Evolutionary conservation across 345 rosid species (phyloP), one percentile per base, ranked within the genome.

Genomic region (Linum usitatissimum): DNA sequence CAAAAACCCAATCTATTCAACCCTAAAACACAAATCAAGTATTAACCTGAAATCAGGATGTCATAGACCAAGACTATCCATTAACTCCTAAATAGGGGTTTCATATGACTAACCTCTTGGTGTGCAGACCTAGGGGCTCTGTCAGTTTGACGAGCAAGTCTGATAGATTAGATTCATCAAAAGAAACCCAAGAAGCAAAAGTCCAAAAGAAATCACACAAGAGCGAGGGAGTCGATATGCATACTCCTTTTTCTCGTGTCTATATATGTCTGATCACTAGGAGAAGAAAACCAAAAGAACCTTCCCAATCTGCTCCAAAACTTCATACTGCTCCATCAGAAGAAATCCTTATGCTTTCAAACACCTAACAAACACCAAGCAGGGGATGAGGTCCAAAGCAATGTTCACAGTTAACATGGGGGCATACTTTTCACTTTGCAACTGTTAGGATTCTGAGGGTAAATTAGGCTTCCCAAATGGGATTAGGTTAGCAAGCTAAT

Each of bases 231-330:
- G 19, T 8, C 13, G 20, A 38, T n/a, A n/a, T 12, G 23, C 62
- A 30, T 36, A 60, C 63, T 60, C 36, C 21, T 60, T 60, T 21
- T 60, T 60, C 18, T 60, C 63, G 34, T 34, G 42, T 34, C 9
- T 60, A 60, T n/a, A n/a, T n/a, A n/a, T 60, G 63, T 17, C 42
- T 34, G n/a, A n/a, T n/a, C 23, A 60, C 63, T 15, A 60, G 63
- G 5, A 60, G 48, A 31, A 49, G 51, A 60, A 49, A 36, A 60
- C 63, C 63, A 36, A 60, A 60, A 36, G 63, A 34, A 31, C 63
- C 63, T 60, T 60, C 20, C 63, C 63, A 60, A 60, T 60, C 63
- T 60, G 63, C 63, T 60, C 63, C 21, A 60, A 20, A 18, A 60
- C n/a, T 60, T 60, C 63, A 60, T 60, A 60, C 42, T 60, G 48